Percentiles rank a stretch among this genome's conserved stretches.
phyloP scores from a whole-genome alignment of 305 asterid genomes.

The Fraxinus latifolia region DNA sequence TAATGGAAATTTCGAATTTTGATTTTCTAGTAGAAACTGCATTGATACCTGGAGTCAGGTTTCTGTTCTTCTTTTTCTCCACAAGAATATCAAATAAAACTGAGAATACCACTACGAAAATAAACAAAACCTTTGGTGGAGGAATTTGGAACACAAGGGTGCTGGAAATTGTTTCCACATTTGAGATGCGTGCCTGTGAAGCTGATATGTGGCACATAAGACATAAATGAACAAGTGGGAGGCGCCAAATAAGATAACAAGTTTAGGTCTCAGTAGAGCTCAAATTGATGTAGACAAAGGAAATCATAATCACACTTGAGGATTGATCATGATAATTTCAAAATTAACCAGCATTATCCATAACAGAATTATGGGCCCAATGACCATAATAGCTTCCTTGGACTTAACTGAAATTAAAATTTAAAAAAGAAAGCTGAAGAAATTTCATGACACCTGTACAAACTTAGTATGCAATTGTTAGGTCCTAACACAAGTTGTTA shows the following conservation, averaged over 20 bases:
- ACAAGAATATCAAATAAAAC: not conserved
- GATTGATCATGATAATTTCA: not conserved
- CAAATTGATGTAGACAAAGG: not conserved
- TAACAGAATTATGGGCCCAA: not conserved
- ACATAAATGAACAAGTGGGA: conserved; percentile 11
- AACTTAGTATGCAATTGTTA: not conserved
- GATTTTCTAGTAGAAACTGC: conserved; percentile 57
- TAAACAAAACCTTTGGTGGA: conserved; percentile 49
- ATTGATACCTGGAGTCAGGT: conserved; percentile 15
- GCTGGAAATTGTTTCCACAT: conserved; percentile 57
- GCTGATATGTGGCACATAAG: conserved; percentile 36
- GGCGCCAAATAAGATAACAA: not conserved
- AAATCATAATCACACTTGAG: not conserved
- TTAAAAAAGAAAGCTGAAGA: not conserved
- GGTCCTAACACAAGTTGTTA: not conserved
- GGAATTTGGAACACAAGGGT: conserved; percentile 69
- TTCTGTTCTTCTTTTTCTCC: not conserved
- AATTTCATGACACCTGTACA: not conserved
- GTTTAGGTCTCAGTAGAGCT: not conserved
- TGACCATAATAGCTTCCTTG: not conserved
- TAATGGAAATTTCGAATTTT: conserved; percentile 47
- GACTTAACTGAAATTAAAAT: not conserved
- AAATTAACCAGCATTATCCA: not conserved
- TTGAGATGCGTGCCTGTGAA: conserved; percentile 65
- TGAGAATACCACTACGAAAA: not conserved